Evolutionary conservation across 768 basidiomycete genomes (phyloP).

Genomic region (Chiua virens): DNA sequence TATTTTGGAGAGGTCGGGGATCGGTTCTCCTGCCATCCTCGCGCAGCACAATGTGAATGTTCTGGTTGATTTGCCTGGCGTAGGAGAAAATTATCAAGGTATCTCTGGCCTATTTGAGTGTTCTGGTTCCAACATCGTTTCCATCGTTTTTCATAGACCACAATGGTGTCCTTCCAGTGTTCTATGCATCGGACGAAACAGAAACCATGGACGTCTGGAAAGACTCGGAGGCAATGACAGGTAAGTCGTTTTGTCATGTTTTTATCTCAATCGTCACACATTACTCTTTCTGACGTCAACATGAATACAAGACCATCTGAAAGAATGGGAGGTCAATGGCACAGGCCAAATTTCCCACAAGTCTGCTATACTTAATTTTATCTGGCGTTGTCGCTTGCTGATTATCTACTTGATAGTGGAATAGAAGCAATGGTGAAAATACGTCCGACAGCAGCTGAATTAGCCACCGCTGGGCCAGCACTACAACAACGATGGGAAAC

Average conservation of each 20-base stretch:
- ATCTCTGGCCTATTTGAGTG: neutral
- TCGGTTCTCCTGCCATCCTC: constrained; percentile 36
- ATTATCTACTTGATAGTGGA: constrained; percentile 3
- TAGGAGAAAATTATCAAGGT: constrained; percentile 45
- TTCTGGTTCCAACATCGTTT: neutral
- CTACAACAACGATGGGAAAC: constrained; percentile 23
- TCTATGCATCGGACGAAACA: constrained; percentile 42
- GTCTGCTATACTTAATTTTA: constrained; percentile 32
- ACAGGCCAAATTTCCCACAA: constrained; percentile 53
- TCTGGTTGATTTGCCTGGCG: constrained; percentile 38
- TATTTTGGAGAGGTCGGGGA: constrained; percentile 55
- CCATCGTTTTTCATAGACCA: constrained; percentile 27
- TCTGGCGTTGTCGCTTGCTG: neutral
- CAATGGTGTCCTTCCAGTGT: constrained; percentile 27
- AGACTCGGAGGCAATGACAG: constrained; percentile 29
- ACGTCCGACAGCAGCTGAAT: constrained; percentile 20
- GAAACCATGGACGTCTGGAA: constrained; percentile 53
- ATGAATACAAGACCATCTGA: constrained; percentile 23
- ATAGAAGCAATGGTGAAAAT: constrained; percentile 22
- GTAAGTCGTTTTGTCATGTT: constrained; percentile 37
- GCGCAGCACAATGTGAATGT: constrained; percentile 28
- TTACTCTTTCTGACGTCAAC: neutral
- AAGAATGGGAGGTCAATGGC: constrained; percentile 36
- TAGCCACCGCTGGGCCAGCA: constrained; percentile 18
- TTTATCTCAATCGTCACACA: neutral